A percentile compares a stretch with the other conserved stretches of the same genome.
phyloP scores from a whole-genome alignment of 2,329 filamentous ascomycete species.

The Trematosphaeria pertusa region DNA sequence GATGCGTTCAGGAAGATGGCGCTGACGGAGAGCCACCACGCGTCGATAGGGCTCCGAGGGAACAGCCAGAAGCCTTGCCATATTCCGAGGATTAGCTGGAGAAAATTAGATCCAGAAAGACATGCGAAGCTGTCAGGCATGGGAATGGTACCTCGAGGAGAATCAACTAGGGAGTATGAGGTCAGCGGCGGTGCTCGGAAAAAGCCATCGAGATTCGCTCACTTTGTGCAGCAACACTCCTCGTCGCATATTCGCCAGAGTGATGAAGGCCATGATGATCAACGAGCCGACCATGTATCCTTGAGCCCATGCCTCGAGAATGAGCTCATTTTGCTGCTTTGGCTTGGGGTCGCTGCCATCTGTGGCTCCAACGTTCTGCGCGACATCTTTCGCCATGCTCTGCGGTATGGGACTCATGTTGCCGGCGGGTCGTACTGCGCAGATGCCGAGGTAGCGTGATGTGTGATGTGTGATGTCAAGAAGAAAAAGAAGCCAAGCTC shows the following conservation, averaged over 20 bases:
- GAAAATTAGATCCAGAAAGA: background rate
- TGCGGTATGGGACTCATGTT: constrained; percentile 9
- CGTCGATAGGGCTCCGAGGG: constrained; percentile 61
- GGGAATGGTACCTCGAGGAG: constrained; percentile 51
- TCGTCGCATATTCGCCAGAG: constrained; percentile 57
- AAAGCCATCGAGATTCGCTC: constrained; percentile 7
- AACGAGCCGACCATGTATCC: constrained; percentile 52
- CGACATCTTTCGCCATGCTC: background rate
- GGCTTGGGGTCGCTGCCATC: constrained; percentile 27
- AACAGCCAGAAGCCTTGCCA: constrained; percentile 68
- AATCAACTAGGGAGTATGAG: constrained; percentile 48
- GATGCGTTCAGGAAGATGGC: constrained; percentile 68
- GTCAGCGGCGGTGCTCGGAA: constrained; percentile 20
- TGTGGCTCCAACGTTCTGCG: constrained; percentile 5
- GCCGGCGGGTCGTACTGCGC: background rate
- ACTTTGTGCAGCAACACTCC: constrained; percentile 57
- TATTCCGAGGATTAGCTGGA: constrained; percentile 62
- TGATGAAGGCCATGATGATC: constrained; percentile 57
- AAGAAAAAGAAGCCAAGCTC: background rate
- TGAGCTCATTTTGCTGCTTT: constrained; percentile 38
- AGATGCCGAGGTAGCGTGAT: constrained; percentile 4
- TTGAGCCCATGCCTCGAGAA: constrained; percentile 51
- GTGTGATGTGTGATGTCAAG: constrained; percentile 1
- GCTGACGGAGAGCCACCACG: constrained; percentile 69
- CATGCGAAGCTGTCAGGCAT: constrained; percentile 1